Evolutionary conservation across 345 rosid species (phyloP), one percentile per base, ranked within the genome.

Genomic region (Cardiospermum halicacabum): DNA sequence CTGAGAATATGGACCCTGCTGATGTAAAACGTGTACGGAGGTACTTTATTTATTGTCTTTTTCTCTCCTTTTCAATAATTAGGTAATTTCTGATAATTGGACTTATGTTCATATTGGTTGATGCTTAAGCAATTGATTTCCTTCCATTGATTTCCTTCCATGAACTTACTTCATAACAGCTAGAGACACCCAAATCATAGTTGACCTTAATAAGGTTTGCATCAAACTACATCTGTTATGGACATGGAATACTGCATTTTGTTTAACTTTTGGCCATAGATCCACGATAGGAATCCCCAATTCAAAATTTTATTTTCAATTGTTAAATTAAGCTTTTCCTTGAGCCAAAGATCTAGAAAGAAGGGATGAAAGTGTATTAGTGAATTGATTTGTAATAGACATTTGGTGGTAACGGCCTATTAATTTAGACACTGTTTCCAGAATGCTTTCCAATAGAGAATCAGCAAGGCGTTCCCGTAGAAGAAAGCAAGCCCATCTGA

Each of bases 371-470:
- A 25, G 28, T 42, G 28, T 34, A 11, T 56, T 8, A 21, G 11
- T 18, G 15, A n/a, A 39, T 19, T 8, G 31, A 24, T 51, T 6
- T 28, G 40, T 19, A 54, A 40, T 39, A 30, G 25, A 12, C 21
- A 37, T 37, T 58, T 37, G 48, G 22, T 53, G 34, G 19, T 22
- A n/a, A 30, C 27, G 19, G 47, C 49, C 49, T 64, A 73, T 45
- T 72, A 32, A 72, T 53, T 47, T 16, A 49, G 12, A 25, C 61
- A 22, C 16, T 73, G 53, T 53, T 61, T 54, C 32, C 83, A 94
- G 99, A 81, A 94, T 91, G 99, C 89, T 85, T 65, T 91, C 99
- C 30, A 94, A 94, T 71, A 80, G 97, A 54, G 99, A 91, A 78
- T 91, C 99, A 26, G 99, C 99, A 34, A 84, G 97, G 79, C 87